Percentiles rank a stretch among this genome's conserved stretches.
Conservation (phyloP, 192 early-diverging fungal species). For the Ambispora gerdemannii region DNA sequence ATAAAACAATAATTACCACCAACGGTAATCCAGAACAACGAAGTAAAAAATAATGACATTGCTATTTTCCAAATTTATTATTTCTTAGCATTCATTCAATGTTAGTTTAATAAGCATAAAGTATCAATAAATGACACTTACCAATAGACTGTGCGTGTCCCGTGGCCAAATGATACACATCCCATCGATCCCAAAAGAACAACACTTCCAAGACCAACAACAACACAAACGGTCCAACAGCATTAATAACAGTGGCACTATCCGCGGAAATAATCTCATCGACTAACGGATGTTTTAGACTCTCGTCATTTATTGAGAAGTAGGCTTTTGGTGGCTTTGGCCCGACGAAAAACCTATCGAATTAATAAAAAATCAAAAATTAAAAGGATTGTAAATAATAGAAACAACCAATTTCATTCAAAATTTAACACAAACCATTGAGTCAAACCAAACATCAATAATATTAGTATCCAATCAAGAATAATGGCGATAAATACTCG, state of each 20-base stretch:
- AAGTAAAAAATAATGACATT: constrained; percentile 16
- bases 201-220: constrained; percentile 17
- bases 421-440: constrained; percentile 12
- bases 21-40: constrained; percentile 22
- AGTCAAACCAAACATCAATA: constrained; percentile 3
- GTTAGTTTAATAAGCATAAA: not conserved
- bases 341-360: constrained; percentile 11
- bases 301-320: constrained; percentile 12
- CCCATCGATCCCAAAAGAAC: constrained; percentile 29
- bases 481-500: not conserved
- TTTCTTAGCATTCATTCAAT: not conserved
- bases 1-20: constrained; percentile 24
- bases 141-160: constrained; percentile 5
- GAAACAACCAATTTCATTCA: not conserved
- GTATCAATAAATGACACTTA: not conserved
- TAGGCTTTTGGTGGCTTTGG: constrained; percentile 29
- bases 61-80: not conserved
- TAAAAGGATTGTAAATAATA: not conserved
- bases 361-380: not conserved
- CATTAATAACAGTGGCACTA: constrained; percentile 11
- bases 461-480: constrained; percentile 28
- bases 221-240: constrained; percentile 15
- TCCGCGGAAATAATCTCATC: constrained; percentile 20
- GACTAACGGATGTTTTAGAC: not conserved
- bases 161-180: constrained; percentile 28